These are phyloP conservation scores for Neurospora tetrasperma DNA, from an alignment of 495 filamentous ascomycete genomes.

Conservation along the genomic window DNA sequence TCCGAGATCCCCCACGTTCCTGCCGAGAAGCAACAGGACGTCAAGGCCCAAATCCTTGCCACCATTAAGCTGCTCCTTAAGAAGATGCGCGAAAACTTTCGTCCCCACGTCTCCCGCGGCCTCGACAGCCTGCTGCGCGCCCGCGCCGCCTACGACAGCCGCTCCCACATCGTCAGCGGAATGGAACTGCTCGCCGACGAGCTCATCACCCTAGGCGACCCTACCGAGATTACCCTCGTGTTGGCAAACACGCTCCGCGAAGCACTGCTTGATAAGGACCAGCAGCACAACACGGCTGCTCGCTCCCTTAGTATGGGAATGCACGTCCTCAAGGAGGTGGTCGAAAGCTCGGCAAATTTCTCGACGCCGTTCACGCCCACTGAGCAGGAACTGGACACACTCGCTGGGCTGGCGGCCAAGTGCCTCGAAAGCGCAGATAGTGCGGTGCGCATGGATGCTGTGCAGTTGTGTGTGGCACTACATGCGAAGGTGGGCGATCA, in stretches of 20 bases:
- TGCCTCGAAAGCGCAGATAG: constrained; percentile 63
- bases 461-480: constrained; percentile 65
- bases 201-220: constrained; percentile 40
- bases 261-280: constrained; percentile 8
- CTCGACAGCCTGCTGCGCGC: constrained; percentile 59
- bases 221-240: constrained; percentile 35
- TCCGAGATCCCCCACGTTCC: constrained; percentile 25
- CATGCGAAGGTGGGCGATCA: constrained; percentile 56
- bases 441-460: constrained; percentile 68
- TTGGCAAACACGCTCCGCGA: constrained; percentile 30
- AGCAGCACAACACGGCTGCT: constrained; percentile 12
- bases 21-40: constrained; percentile 52
- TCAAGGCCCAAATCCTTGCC: constrained; percentile 73
- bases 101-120: constrained; percentile 51
- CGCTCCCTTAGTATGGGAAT: constrained; percentile 48
- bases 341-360: constrained; percentile 24
- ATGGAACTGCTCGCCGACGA: constrained; percentile 45
- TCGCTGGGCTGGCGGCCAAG: constrained; percentile 46
- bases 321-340: constrained; percentile 44
- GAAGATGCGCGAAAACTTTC: constrained; percentile 53
- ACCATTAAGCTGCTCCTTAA: constrained; percentile 70
- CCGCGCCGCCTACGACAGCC: constrained; percentile 48
- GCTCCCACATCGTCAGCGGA: constrained; percentile 43
- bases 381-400: constrained; percentile 32
- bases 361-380: constrained; percentile 26